Percentiles rank a stretch among this genome's conserved stretches.
phyloP scores from a whole-genome alignment of 2,329 filamentous ascomycete species.

The Colletotrichum falcatum region DNA sequence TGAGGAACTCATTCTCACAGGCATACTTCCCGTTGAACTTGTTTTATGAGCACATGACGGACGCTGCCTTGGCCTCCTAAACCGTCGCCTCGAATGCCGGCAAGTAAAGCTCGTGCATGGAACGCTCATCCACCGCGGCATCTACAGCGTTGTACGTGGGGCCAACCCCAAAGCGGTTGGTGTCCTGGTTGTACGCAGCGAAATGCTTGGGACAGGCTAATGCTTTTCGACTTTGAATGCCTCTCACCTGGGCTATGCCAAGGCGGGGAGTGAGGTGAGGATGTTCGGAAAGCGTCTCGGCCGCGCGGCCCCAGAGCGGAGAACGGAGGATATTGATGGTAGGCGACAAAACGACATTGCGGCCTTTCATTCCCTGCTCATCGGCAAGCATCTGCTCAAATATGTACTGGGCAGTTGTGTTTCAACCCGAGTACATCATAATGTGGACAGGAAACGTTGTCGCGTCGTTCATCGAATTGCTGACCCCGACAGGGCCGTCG shows the following conservation, averaged over 20 bases:
- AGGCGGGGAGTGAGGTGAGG: slow-evolving; percentile 47
- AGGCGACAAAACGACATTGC: slow-evolving; percentile 69
- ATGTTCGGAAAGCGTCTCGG: slow-evolving; percentile 73
- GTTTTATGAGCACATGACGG: slow-evolving; percentile 71
- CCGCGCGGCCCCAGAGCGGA: slow-evolving; percentile 72
- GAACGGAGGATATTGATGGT: slow-evolving; percentile 73
- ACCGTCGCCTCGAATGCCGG: slow-evolving; percentile 73
- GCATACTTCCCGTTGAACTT: slow-evolving; percentile 56
- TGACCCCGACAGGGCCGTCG: slow-evolving; percentile 22
- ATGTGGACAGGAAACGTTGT: slow-evolving; percentile 8
- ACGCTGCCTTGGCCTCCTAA: slow-evolving; percentile 64
- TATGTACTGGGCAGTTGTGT: slow-evolving; percentile 45
- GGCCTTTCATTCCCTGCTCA: slow-evolving; percentile 58
- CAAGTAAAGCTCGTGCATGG: slow-evolving; percentile 72
- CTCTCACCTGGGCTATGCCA: slow-evolving; percentile 45
- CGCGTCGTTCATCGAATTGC: slow-evolving; percentile 20
- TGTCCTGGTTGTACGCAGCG: slow-evolving; percentile 62
- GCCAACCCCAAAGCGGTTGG: slow-evolving; percentile 4
- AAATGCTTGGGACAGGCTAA: slow-evolving; percentile 52
- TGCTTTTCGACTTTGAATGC: slow-evolving; percentile 50
- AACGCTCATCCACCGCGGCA: slow-evolving; percentile 62
- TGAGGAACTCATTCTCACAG: slow-evolving; percentile 39
- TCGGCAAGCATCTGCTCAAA: slow-evolving; percentile 34
- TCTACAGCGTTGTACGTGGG: slow-evolving; percentile 60
- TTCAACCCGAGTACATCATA: slow-evolving; percentile 44